These are phyloP conservation scores for Pseudogymnoascus sp. DNA, from an alignment of 2,329 filamentous ascomycete species.

Conservation along the genomic window DNA sequence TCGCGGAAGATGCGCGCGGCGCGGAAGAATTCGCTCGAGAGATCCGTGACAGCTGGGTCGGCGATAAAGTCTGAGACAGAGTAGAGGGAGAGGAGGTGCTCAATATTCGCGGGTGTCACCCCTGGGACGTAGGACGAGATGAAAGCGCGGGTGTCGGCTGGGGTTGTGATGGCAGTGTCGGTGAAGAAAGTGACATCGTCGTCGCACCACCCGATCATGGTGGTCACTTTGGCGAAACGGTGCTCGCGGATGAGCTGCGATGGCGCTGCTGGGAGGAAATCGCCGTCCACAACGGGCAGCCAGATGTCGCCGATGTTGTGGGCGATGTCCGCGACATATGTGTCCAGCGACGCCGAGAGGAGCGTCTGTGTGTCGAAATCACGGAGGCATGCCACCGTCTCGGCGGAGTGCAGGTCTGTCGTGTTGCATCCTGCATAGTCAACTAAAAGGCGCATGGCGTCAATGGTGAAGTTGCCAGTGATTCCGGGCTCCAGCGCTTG, in stretches of 20 bases:
- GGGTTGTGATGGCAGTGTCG: not conserved
- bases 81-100: conserved; percentile 44
- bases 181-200: conserved; percentile 14
- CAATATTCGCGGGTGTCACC: conserved; percentile 36
- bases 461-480: conserved; percentile 41
- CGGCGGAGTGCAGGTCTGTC: conserved; percentile 35
- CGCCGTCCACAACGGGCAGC: conserved; percentile 26
- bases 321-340: conserved; percentile 35
- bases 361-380: conserved; percentile 37
- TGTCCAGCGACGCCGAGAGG: conserved; percentile 39
- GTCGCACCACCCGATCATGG: conserved; percentile 18
- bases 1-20: conserved; percentile 45
- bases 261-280: conserved; percentile 16
- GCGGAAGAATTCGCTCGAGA: conserved; percentile 45
- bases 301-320: conserved; percentile 48
- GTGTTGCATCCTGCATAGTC: conserved; percentile 40
- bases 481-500: conserved; percentile 48
- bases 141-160: conserved; percentile 33
- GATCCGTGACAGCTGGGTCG: conserved; percentile 31
- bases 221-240: conserved; percentile 15
- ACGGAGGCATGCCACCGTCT: conserved; percentile 44
- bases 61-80: conserved; percentile 41
- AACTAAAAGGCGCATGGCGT: conserved; percentile 41
- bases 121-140: conserved; percentile 1
- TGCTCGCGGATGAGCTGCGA: conserved; percentile 13